These are phyloP conservation scores for Phialophora expanda DNA, from an alignment of 2,329 filamentous ascomycete species.

Conservation along the genomic window DNA sequence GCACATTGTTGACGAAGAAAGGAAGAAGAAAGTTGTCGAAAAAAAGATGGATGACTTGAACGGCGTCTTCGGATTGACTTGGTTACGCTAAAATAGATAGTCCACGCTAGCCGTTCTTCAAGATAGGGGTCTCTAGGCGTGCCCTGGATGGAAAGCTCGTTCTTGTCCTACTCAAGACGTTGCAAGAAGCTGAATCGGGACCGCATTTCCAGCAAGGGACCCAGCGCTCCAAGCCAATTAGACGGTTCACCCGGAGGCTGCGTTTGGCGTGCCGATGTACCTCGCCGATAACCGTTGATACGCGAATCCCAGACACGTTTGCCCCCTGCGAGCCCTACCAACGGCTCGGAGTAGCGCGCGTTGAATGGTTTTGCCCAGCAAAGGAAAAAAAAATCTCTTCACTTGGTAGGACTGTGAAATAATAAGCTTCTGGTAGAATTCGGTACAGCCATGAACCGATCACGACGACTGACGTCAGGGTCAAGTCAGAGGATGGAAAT, in stretches of 20 bases:
- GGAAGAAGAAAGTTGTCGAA: background rate
- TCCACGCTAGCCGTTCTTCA: background rate
- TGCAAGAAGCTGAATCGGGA: background rate
- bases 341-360: constrained; percentile 15
- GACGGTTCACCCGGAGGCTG: background rate
- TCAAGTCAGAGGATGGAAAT: constrained; percentile 5
- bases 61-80: background rate
- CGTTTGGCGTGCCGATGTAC: constrained; percentile 14
- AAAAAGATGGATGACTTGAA: background rate
- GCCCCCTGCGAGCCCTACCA: constrained; percentile 11
- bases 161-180: background rate
- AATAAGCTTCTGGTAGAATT: background rate
- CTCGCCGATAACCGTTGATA: constrained; percentile 18
- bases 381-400: constrained; percentile 10
- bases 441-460: background rate
- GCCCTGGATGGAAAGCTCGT: background rate
- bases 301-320: constrained; percentile 12
- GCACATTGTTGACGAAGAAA: background rate
- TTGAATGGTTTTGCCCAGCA: background rate
- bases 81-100: constrained; percentile 6
- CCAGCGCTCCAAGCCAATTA: background rate
- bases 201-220: background rate
- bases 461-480: constrained; percentile 5
- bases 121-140: background rate
- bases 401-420: background rate